Percentiles rank a stretch among this genome's conserved stretches.
Conservation (phyloP, 2,329 filamentous ascomycete genomes). For the Arthrobotrys entomopaga region DNA sequence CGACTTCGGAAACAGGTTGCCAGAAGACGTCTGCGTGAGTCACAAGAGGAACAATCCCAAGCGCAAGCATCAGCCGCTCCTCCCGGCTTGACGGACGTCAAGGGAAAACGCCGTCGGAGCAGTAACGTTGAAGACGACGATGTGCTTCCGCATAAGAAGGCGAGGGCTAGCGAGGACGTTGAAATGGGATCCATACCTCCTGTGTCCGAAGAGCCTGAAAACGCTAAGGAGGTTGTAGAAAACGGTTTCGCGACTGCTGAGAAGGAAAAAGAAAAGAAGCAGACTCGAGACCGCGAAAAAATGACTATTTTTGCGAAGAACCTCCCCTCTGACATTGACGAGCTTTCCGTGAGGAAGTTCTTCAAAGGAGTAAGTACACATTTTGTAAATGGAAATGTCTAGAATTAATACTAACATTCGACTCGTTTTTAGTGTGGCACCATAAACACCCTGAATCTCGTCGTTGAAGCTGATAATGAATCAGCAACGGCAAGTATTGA, state of each 20-base stretch:
- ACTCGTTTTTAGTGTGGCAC: constrained; percentile 71
- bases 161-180: constrained; percentile 65
- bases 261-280: constrained; percentile 61
- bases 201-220: constrained; percentile 60
- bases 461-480: constrained; percentile 70
- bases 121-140: constrained; percentile 66
- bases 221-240: constrained; percentile 62
- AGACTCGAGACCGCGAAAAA: constrained; percentile 78
- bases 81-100: constrained; percentile 15
- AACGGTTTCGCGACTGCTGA: constrained; percentile 59
- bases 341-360: constrained; percentile 82
- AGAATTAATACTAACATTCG: background rate
- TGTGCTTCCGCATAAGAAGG: constrained; percentile 74
- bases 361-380: constrained; percentile 75
- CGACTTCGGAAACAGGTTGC: constrained; percentile 69
- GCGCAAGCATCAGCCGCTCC: constrained; percentile 47
- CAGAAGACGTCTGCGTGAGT: constrained; percentile 60
- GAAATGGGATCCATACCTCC: constrained; percentile 58
- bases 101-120: constrained; percentile 58
- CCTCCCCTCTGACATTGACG: constrained; percentile 75
- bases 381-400: background rate
- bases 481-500: constrained; percentile 81
- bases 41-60: constrained; percentile 58
- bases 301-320: constrained; percentile 83
- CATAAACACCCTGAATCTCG: constrained; percentile 79